A percentile compares a stretch with the other conserved stretches of the same genome.
These are phyloP conservation scores for Luvunga scandens DNA, from an alignment of 345 rosid species.

Conservation along the genomic window DNA sequence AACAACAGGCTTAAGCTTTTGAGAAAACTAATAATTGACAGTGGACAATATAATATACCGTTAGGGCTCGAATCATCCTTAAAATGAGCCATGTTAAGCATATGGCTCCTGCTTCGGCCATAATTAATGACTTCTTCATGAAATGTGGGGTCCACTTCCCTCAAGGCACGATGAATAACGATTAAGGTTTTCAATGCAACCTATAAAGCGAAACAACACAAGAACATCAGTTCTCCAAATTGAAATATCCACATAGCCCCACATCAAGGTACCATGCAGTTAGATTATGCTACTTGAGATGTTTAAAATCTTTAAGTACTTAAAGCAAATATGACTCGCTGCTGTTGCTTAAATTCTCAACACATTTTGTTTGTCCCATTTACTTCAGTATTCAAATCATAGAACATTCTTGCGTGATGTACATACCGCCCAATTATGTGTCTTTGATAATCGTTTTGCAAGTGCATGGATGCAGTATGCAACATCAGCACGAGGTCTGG, in stretches of 20 bases:
- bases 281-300: not conserved
- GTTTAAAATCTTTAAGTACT: not conserved
- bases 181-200: constrained; percentile 93
- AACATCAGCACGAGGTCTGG: constrained; percentile 98
- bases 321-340: not conserved
- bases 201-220: constrained; percentile 33
- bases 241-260: not conserved
- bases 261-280: not conserved
- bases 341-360: not conserved
- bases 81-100: constrained; percentile 97
- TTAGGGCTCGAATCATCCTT: constrained; percentile 96
- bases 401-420: not conserved
- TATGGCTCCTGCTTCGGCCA: constrained; percentile 84
- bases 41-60: constrained; percentile 40
- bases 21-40: constrained; percentile 11
- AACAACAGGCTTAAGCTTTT: constrained; percentile 6
- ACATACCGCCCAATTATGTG: constrained; percentile 98
- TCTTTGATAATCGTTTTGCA: constrained; percentile 78
- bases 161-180: constrained; percentile 91
- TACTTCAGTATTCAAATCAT: not conserved
- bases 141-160: constrained; percentile 97
- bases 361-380: not conserved
- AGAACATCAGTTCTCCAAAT: constrained; percentile 2
- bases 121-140: constrained; percentile 94
- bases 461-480: constrained; percentile 96